Conservation (phyloP, 2,329 filamentous ascomycete genomes). For the Alternaria alternata region DNA sequence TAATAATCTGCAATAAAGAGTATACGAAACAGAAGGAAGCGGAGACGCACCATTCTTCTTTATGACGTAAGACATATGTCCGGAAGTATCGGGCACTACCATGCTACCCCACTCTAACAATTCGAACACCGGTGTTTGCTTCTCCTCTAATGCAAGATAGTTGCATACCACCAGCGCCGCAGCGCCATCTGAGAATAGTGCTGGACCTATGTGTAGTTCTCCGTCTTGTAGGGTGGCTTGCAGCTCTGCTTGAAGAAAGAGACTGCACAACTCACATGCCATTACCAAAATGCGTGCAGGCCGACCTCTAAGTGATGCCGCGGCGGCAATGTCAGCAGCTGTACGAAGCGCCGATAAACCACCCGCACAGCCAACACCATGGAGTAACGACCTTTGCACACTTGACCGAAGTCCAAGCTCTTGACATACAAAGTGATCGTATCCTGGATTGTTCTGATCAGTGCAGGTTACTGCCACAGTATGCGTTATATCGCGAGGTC, state of each 20-base stretch:
- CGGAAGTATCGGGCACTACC: slow-evolving; percentile 67
- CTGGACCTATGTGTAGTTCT: slow-evolving; percentile 70
- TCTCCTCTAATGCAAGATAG: slow-evolving; percentile 58
- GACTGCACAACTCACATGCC: slow-evolving; percentile 63
- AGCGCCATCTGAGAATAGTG: slow-evolving; percentile 75
- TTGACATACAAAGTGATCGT: slow-evolving; percentile 49
- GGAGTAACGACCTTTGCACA: slow-evolving; percentile 47
- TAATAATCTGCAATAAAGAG: not conserved
- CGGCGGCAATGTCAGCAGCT: slow-evolving; percentile 72
- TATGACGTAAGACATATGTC: slow-evolving; percentile 71
- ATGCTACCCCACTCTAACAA: slow-evolving; percentile 72
- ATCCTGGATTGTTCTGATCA: slow-evolving; percentile 50
- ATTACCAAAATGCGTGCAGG: slow-evolving; percentile 71
- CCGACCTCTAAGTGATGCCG: slow-evolving; percentile 65
- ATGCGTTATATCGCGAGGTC: slow-evolving; percentile 46
- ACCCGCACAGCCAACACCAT: slow-evolving; percentile 53
- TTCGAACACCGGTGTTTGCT: slow-evolving; percentile 59
- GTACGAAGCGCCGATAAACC: slow-evolving; percentile 44
- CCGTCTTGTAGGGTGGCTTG: slow-evolving; percentile 61
- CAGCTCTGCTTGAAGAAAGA: slow-evolving; percentile 70
- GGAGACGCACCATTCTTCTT: slow-evolving; percentile 63
- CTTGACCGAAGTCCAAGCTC: slow-evolving; percentile 38
- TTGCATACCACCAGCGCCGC: slow-evolving; percentile 72
- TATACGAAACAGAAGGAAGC: not conserved
- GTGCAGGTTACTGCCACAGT: slow-evolving; percentile 52